Conservation (phyloP, 495 filamentous ascomycete genomes). For the Hypomontagnella submonticulosa region DNA sequence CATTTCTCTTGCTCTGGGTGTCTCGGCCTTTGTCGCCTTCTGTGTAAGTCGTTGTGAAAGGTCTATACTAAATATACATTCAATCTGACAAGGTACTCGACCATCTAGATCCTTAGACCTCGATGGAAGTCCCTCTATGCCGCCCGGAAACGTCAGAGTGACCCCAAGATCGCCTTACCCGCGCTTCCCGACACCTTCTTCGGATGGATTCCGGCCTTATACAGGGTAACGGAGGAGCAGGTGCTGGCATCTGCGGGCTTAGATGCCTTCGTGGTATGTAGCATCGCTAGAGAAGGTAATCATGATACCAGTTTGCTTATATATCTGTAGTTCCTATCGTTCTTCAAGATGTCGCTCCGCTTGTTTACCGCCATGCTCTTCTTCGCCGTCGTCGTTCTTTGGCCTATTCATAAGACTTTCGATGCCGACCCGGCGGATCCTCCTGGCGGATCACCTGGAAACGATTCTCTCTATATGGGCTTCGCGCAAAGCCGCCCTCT, state of each 20-base stretch:
- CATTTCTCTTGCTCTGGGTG: constrained; percentile 60
- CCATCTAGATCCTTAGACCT: constrained; percentile 74
- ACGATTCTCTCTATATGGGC: constrained; percentile 8
- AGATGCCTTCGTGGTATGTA: constrained; percentile 90
- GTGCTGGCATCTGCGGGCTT: constrained; percentile 90
- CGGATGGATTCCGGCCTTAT: constrained; percentile 94
- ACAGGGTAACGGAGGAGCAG: constrained; percentile 87
- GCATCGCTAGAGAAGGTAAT: background rate
- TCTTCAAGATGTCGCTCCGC: constrained; percentile 93
- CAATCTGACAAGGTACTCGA: constrained; percentile 25
- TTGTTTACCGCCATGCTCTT: constrained; percentile 82
- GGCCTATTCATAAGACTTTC: constrained; percentile 83
- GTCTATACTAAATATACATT: background rate
- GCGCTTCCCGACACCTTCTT: constrained; percentile 87
- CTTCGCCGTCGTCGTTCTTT: constrained; percentile 81
- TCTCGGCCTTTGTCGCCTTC: constrained; percentile 64
- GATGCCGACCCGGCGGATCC: constrained; percentile 25
- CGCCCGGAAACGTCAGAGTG: constrained; percentile 77
- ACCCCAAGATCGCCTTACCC: constrained; percentile 78
- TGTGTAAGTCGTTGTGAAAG: constrained; percentile 53
- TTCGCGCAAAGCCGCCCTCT: constrained; percentile 13
- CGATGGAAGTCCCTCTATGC: constrained; percentile 95
- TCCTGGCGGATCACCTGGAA: constrained; percentile 17
- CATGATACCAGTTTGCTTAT: constrained; percentile 22
- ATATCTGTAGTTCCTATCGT: constrained; percentile 77